Evolutionary conservation across 768 basidiomycete species (phyloP).

Genomic region (Pleurotus ostreatus): DNA sequence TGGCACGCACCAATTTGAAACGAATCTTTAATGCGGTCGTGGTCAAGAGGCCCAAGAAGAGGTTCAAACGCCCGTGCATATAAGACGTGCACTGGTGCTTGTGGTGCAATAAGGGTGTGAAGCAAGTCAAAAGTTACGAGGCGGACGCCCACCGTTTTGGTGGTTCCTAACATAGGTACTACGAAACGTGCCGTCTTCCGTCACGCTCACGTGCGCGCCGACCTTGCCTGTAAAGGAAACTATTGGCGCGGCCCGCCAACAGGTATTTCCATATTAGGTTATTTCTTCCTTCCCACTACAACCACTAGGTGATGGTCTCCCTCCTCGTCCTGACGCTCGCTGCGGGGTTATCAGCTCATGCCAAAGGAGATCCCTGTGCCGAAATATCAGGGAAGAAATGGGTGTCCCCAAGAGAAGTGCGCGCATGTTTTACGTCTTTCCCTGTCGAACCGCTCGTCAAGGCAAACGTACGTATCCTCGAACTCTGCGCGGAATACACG

Average conservation of each 20-base stretch:
- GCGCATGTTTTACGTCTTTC: conserved; percentile 48
- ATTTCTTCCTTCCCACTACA: neutral
- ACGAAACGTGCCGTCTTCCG: no score
- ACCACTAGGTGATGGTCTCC: neutral
- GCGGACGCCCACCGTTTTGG: conserved; percentile 33
- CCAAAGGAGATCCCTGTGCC: conserved; percentile 41
- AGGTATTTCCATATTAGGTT: neutral
- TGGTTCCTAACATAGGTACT: neutral
- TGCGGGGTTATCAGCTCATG: neutral
- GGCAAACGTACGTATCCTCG: conserved; percentile 37
- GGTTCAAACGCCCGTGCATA: conserved; percentile 66
- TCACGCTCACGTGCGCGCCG: no score
- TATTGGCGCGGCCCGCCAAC: no score
- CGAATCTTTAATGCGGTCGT: conserved; percentile 46
- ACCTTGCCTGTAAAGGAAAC: no score
- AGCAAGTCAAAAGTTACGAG: conserved; percentile 79
- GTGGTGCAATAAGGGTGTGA: conserved; percentile 70
- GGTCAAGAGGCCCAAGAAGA: conserved; percentile 58
- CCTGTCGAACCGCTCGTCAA: conserved; percentile 42
- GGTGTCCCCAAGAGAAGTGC: conserved; percentile 47
- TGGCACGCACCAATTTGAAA: conserved; percentile 52
- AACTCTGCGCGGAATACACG: neutral
- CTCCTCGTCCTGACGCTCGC: neutral
- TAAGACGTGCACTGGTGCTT: conserved; percentile 61
- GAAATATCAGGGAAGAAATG: conserved; percentile 51